Percentiles rank a stretch among this genome's conserved stretches.
phyloP scores from a whole-genome alignment of 495 filamentous ascomycete species.

The Xylaria bambusicola region DNA sequence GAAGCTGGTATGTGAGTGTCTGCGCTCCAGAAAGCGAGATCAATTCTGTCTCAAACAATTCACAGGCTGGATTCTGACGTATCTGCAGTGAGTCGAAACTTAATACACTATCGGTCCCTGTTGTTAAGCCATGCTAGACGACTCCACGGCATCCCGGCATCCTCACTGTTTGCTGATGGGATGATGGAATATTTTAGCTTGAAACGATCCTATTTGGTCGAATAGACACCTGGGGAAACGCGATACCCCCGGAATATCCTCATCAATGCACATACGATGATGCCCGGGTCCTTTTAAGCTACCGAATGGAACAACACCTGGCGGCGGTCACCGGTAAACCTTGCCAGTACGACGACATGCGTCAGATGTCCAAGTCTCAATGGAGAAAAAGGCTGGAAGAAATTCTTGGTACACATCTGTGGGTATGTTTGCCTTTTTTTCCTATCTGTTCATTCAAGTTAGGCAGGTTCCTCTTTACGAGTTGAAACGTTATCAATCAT shows the following conservation, averaged over 20 bases:
- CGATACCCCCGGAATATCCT: background rate
- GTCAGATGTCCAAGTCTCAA: background rate
- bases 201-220: constrained; percentile 9
- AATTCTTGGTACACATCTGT: background rate
- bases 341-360: background rate
- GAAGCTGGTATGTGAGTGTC: background rate
- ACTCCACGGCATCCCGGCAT: background rate
- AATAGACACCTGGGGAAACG: constrained; percentile 2
- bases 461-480: background rate
- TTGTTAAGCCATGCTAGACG: background rate
- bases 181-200: background rate
- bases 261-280: background rate
- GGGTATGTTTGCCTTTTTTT: background rate
- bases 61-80: background rate
- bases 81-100: background rate
- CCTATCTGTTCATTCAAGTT: too few species aligned
- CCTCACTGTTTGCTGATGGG: background rate
- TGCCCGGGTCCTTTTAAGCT: background rate
- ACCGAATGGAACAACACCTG: background rate
- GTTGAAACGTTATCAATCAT: background rate
- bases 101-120: background rate
- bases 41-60: background rate
- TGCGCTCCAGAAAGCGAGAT: background rate
- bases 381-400: background rate
- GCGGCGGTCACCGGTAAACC: background rate